Conservation (phyloP, 2,329 filamentous ascomycete genomes). For the Colletotrichum nymphaeae region DNA sequence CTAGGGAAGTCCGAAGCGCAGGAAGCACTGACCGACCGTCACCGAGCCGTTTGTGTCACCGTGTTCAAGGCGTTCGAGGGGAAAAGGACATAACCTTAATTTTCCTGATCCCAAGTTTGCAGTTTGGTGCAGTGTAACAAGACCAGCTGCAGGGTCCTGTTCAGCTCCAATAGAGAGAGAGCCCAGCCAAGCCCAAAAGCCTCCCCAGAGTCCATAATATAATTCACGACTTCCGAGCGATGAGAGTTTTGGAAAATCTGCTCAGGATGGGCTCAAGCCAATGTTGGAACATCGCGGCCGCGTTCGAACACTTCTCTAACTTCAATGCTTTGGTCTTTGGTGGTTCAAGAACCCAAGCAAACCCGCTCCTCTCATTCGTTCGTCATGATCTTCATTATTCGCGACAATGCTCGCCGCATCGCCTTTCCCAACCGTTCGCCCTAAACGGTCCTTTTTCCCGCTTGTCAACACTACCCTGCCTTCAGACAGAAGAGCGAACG, state of each 20-base stretch:
- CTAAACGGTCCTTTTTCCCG: slow-evolving; percentile 15
- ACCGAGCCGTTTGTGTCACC: not conserved
- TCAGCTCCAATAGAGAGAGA: not conserved
- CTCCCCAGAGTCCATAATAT: not conserved
- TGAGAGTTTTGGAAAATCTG: not conserved
- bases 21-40: not conserved
- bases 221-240: not conserved
- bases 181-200: not conserved
- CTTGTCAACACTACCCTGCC: slow-evolving; percentile 15
- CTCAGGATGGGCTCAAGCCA: slow-evolving; percentile 3
- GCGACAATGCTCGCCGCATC: slow-evolving; percentile 24
- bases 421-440: not conserved
- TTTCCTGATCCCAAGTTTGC: not conserved
- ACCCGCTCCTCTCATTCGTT: slow-evolving; percentile 9
- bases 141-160: not conserved
- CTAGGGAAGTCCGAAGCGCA: slow-evolving; percentile 13
- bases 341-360: not conserved
- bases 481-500: not conserved
- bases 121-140: slow-evolving; percentile 7
- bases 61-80: not conserved
- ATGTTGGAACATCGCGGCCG: slow-evolving; percentile 15
- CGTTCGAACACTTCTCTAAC: slow-evolving; percentile 17
- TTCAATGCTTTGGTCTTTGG: slow-evolving; percentile 6
- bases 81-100: slow-evolving; percentile 1
- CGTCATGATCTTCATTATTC: not conserved